These are phyloP conservation scores for Candida verbasci DNA, from an alignment of 805 yeast genomes.

Conservation along the genomic window DNA sequence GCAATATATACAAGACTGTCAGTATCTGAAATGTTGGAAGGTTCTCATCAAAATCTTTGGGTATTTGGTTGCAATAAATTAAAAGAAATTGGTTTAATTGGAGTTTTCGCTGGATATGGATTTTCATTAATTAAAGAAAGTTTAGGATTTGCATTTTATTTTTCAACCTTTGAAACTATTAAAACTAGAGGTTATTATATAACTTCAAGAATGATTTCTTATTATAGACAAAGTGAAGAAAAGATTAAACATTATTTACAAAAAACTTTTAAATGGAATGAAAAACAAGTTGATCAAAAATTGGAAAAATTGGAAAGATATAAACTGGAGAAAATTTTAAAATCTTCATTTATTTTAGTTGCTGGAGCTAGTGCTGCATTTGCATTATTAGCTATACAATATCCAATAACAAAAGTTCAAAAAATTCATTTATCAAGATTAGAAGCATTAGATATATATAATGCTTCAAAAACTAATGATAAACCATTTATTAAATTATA, in stretches of 20 bases:
- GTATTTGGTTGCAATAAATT: constrained; percentile 65
- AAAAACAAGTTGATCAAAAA: constrained; percentile 17
- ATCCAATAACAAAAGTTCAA: constrained; percentile 78
- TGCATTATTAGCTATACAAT: constrained; percentile 71
- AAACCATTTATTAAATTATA: constrained; percentile 48
- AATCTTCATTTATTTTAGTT: constrained; percentile 63
- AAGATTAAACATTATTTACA: constrained; percentile 29
- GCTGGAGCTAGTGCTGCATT: constrained; percentile 90
- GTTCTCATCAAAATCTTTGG: constrained; percentile 71
- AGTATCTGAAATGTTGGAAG: constrained; percentile 66
- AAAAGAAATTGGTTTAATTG: constrained; percentile 68
- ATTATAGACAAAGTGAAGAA: constrained; percentile 38
- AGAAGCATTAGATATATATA: constrained; percentile 71
- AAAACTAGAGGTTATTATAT: constrained; percentile 61
- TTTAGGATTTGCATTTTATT: constrained; percentile 80
- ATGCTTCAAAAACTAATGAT: constrained; percentile 24
- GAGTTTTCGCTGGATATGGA: constrained; percentile 89
- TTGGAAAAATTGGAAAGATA: constrained; percentile 26
- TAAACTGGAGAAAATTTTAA: constrained; percentile 47
- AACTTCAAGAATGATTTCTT: constrained; percentile 42
- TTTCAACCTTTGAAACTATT: constrained; percentile 72
- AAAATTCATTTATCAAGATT: constrained; percentile 72
- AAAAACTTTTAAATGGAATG: constrained; percentile 12
- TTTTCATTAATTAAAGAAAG: constrained; percentile 73
- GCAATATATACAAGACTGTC: constrained; percentile 82